Evolutionary conservation across 805 yeast genomes (phyloP).

Genomic region (Myxozyma melibiosi): DNA sequence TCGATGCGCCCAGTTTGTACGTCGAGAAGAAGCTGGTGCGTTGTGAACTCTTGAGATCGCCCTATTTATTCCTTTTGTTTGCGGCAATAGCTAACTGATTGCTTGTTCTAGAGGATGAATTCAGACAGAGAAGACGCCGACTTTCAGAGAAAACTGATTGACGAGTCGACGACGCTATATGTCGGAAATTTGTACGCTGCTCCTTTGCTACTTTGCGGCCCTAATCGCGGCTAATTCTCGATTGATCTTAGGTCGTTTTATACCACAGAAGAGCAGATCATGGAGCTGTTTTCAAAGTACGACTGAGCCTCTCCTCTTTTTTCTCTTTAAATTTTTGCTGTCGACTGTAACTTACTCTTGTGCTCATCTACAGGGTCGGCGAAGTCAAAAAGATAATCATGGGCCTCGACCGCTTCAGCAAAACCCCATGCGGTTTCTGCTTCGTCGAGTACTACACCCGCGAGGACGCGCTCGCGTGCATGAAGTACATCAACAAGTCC

Average conservation of each 20-base stretch:
- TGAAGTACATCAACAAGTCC: slow-evolving; percentile 79
- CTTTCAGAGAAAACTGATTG: slow-evolving; percentile 49
- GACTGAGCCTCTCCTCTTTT: too few species aligned
- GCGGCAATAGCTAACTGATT: not conserved
- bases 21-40: slow-evolving; percentile 20
- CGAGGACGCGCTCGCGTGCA: slow-evolving; percentile 75
- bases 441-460: slow-evolving; percentile 76
- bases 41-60: not conserved
- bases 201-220: not conserved
- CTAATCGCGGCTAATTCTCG: not conserved
- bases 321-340: too few species aligned
- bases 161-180: slow-evolving; percentile 74
- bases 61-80: not conserved
- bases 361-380: slow-evolving; percentile 49
- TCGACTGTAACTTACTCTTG: too few species aligned
- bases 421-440: slow-evolving; percentile 96
- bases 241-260: slow-evolving; percentile 58
- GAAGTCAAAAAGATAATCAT: slow-evolving; percentile 76
- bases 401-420: slow-evolving; percentile 90
- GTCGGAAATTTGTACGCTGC: slow-evolving; percentile 69
- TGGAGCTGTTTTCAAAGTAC: slow-evolving; percentile 79
- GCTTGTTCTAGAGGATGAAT: not conserved
- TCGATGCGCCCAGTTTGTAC: slow-evolving; percentile 30
- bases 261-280: slow-evolving; percentile 93
- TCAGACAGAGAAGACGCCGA: slow-evolving; percentile 31